These are phyloP conservation scores for Rhynchosporium agropyri DNA, from an alignment of 2,329 filamentous ascomycete species.

Conservation along the genomic window DNA sequence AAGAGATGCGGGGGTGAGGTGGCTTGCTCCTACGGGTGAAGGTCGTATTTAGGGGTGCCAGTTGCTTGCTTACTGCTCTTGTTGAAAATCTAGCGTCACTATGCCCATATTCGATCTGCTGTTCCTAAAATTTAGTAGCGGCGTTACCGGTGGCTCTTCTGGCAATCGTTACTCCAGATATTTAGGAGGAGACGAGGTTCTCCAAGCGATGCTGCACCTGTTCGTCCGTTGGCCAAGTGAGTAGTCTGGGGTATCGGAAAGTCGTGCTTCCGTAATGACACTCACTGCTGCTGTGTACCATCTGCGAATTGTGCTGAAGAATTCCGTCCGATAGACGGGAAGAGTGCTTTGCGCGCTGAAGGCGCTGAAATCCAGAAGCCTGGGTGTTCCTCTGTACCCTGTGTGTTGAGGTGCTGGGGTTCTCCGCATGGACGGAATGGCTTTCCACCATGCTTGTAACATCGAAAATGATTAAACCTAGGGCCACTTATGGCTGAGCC, in stretches of 20 bases:
- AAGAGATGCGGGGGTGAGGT: conserved; percentile 20
- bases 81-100: not conserved
- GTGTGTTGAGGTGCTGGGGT: conserved; percentile 12
- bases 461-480: conserved; percentile 16
- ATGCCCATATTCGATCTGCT: conserved; percentile 9
- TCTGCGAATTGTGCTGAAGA: conserved; percentile 12
- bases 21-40: conserved; percentile 17
- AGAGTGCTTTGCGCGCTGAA: conserved; percentile 11
- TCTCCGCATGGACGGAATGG: conserved; percentile 21
- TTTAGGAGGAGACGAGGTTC: conserved; percentile 11
- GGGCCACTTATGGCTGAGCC: conserved; percentile 29
- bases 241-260: conserved; percentile 9
- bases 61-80: conserved; percentile 12
- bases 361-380: conserved; percentile 20
- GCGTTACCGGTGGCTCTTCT: conserved; percentile 21
- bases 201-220: conserved; percentile 11
- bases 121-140: not conserved
- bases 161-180: conserved; percentile 5
- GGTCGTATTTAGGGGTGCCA: not conserved
- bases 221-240: conserved; percentile 4
- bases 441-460: conserved; percentile 17
- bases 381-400: not conserved
- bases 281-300: conserved; percentile 6
- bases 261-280: not conserved
- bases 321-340: conserved; percentile 15